phyloP scores from a whole-genome alignment of 2,329 filamentous ascomycete genomes.

The Cladosporium oxysporum region DNA sequence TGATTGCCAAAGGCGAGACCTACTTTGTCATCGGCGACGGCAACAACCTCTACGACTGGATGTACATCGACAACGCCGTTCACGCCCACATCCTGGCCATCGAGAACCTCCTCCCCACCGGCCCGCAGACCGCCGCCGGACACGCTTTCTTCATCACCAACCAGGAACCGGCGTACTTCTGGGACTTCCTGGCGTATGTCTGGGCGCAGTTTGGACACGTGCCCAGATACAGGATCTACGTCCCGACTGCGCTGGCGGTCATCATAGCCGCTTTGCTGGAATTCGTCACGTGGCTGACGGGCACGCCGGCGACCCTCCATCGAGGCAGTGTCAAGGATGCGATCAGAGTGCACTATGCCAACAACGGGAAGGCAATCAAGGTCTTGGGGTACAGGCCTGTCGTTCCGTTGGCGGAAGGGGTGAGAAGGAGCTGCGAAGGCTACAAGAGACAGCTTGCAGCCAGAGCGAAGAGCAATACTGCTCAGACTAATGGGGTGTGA shows the following conservation, averaged over 20 bases:
- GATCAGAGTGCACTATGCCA: slow-evolving; percentile 55
- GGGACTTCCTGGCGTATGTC: slow-evolving; percentile 79
- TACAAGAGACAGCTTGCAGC: slow-evolving; percentile 17
- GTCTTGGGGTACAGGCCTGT: slow-evolving; percentile 56
- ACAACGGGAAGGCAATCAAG: slow-evolving; percentile 52
- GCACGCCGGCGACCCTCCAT: slow-evolving; percentile 50
- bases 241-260: slow-evolving; percentile 54
- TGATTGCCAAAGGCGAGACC: slow-evolving; percentile 68
- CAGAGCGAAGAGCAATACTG: not conserved
- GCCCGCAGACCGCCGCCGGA: slow-evolving; percentile 59
- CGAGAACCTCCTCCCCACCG: slow-evolving; percentile 66
- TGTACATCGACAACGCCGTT: slow-evolving; percentile 68
- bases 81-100: slow-evolving; percentile 84
- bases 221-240: slow-evolving; percentile 50
- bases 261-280: slow-evolving; percentile 51
- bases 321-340: slow-evolving; percentile 59
- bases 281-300: slow-evolving; percentile 49
- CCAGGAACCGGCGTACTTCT: slow-evolving; percentile 58
- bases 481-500: not conserved
- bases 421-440: slow-evolving; percentile 51
- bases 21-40: slow-evolving; percentile 79
- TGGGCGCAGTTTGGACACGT: slow-evolving; percentile 65
- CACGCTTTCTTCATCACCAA: slow-evolving; percentile 69
- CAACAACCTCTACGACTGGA: slow-evolving; percentile 69
- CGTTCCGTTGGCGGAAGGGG: slow-evolving; percentile 54